Conservation (phyloP, 371 early-diverging fungal species). For the Rozella allomycis region DNA sequence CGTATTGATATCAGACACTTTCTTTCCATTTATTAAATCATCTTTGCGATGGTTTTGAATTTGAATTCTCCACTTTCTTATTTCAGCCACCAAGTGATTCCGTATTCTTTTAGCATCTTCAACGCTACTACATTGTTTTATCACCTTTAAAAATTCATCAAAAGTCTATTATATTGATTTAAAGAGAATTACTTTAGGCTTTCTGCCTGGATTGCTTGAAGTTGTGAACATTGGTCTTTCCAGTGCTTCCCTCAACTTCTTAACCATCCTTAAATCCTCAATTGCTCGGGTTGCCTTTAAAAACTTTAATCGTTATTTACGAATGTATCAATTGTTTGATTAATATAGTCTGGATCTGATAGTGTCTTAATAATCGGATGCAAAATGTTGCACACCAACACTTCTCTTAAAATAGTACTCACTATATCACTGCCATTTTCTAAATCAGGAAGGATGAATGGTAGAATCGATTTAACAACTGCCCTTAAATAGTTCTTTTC, state of each 20-base stretch:
- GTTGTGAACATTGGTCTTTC: too few relatives aligned
- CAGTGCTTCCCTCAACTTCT: slow-evolving; percentile 41
- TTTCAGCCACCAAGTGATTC: slow-evolving; percentile 48
- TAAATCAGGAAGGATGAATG: too few relatives aligned
- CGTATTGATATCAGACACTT: slow-evolving; percentile 43
- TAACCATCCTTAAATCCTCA: slow-evolving; percentile 43
- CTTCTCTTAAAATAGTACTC: too few relatives aligned
- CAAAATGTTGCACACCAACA: slow-evolving; percentile 41
- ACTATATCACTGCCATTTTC: too few relatives aligned
- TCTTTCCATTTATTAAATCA: slow-evolving; percentile 54
- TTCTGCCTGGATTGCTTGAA: too few relatives aligned
- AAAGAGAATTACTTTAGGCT: too few relatives aligned
- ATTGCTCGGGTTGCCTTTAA: slow-evolving; percentile 39
- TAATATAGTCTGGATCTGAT: slow-evolving; percentile 65
- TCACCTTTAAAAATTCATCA: slow-evolving; percentile 48
- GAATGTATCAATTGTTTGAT: slow-evolving; percentile 37
- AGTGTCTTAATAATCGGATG: slow-evolving; percentile 43
- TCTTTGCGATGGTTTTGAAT: slow-evolving; percentile 35
- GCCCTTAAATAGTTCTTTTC: too few relatives aligned
- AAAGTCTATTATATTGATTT: slow-evolving; percentile 24
- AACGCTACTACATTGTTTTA: slow-evolving; percentile 42
- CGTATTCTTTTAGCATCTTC: slow-evolving; percentile 37
- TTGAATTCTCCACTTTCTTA: slow-evolving; percentile 36
- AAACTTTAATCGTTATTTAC: slow-evolving; percentile 6
- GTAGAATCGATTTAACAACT: too few relatives aligned